Evolutionary conservation across 2,329 filamentous ascomycete species (phyloP).

Genomic region (Exserohilum rostratum): DNA sequence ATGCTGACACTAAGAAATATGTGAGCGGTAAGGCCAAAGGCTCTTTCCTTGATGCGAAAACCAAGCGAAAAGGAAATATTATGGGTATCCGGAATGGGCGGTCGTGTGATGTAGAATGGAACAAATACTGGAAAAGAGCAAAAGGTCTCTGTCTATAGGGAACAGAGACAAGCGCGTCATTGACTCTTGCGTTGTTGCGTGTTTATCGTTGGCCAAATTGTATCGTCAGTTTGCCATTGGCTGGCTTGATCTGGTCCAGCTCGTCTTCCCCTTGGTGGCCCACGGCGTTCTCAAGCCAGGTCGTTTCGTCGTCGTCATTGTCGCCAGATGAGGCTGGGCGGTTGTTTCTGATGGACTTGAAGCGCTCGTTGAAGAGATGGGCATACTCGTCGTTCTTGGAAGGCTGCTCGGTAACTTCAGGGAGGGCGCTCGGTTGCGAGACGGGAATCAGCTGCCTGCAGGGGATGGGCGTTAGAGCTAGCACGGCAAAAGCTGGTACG

Average conservation of each 20-base stretch:
- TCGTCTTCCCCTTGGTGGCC: conserved; percentile 30
- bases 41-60: not conserved
- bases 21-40: not conserved
- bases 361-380: conserved; percentile 52
- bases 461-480: conserved; percentile 29
- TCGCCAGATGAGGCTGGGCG: conserved; percentile 31
- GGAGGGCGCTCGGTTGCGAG: conserved; percentile 51
- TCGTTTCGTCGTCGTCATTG: conserved; percentile 42
- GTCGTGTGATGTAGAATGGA: conserved; percentile 19
- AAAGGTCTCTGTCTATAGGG: conserved; percentile 17
- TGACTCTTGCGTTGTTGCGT: conserved; percentile 1
- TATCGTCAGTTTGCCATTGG: conserved; percentile 44
- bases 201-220: conserved; percentile 43
- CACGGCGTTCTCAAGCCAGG: conserved; percentile 42
- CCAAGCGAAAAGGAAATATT: conserved; percentile 7
- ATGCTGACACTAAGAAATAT: conserved; percentile 3
- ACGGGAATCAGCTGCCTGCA: conserved; percentile 58
- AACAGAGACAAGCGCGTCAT: conserved; percentile 2
- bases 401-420: conserved; percentile 44
- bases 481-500: not conserved
- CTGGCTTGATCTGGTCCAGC: conserved; percentile 25
- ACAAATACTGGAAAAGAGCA: conserved; percentile 34
- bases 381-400: conserved; percentile 47
- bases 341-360: conserved; percentile 36
- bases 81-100: conserved; percentile 38